Percentiles rank a stretch among this genome's conserved stretches.
These are phyloP conservation scores for Cladosporium velox DNA, from an alignment of 2,329 filamentous ascomycete species.

Conservation along the genomic window DNA sequence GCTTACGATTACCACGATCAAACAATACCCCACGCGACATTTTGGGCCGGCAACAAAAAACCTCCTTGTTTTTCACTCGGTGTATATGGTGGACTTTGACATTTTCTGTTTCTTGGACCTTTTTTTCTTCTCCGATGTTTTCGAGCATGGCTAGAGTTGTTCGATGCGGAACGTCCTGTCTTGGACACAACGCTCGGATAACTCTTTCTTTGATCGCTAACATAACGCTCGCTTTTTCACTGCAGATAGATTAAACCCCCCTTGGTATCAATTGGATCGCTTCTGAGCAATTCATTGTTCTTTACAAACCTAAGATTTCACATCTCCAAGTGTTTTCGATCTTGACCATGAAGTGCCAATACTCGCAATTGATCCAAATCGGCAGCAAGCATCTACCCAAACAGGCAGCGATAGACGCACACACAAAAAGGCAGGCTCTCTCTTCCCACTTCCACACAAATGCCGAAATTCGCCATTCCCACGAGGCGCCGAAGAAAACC, in stretches of 20 bases:
- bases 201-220: neutral
- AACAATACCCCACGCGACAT: slow-evolving; percentile 12
- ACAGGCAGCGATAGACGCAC: neutral
- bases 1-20: slow-evolving; percentile 16
- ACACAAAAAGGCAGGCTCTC: neutral
- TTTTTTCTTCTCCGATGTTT: neutral
- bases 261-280: neutral
- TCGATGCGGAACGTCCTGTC: neutral
- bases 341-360: neutral
- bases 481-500: neutral
- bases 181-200: neutral
- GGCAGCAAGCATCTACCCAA: neutral
- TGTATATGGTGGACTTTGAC: slow-evolving; percentile 3
- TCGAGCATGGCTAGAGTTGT: neutral
- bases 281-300: neutral
- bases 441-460: neutral
- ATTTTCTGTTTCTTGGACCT: slow-evolving; percentile 1
- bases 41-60: slow-evolving; percentile 6
- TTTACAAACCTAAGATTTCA: neutral
- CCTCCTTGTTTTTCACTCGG: neutral
- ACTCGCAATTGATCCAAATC: neutral
- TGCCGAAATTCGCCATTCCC: neutral
- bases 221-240: neutral
- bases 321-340: neutral
- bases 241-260: neutral